Percentiles rank a stretch among this genome's conserved stretches.
Evolutionary conservation across 2,329 filamentous ascomycete genomes (phyloP).

Genomic region (Diaporthe vaccinii): DNA sequence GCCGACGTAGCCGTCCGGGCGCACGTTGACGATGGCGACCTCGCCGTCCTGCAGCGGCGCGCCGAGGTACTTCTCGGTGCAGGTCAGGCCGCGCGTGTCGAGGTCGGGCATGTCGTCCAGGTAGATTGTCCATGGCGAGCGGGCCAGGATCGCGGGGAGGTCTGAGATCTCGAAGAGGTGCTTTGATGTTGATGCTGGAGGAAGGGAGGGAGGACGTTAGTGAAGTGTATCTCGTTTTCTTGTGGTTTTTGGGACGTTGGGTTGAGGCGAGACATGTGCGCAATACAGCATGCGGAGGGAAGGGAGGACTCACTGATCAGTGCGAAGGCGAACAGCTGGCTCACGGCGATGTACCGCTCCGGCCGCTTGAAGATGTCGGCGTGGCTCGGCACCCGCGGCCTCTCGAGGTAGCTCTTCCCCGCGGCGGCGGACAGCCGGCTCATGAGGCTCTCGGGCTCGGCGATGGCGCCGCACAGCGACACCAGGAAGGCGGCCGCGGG

Average conservation of each 20-base stretch:
- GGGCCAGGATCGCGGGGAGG: slow-evolving; percentile 71
- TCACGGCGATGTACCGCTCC: slow-evolving; percentile 77
- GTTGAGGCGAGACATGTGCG: slow-evolving; percentile 34
- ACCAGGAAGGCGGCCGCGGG: slow-evolving; percentile 38
- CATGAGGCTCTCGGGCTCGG: slow-evolving; percentile 66
- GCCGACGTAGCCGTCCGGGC: slow-evolving; percentile 82
- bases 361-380: slow-evolving; percentile 77
- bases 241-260: background rate
- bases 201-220: background rate
- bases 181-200: slow-evolving; percentile 70
- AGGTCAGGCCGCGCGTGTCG: slow-evolving; percentile 64
- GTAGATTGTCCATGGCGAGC: slow-evolving; percentile 80
- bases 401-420: slow-evolving; percentile 71
- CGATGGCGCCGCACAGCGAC: slow-evolving; percentile 62
- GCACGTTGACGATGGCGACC: slow-evolving; percentile 75
- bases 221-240: background rate
- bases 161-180: slow-evolving; percentile 74
- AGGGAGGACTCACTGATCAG: slow-evolving; percentile 69
- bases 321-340: slow-evolving; percentile 77
- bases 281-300: background rate
- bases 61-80: slow-evolving; percentile 79
- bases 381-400: slow-evolving; percentile 68
- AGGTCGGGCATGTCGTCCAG: slow-evolving; percentile 74
- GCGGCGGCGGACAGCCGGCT: slow-evolving; percentile 71
- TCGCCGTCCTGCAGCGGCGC: slow-evolving; percentile 64